Percentiles rank a stretch among this genome's conserved stretches.
Evolutionary conservation across 768 basidiomycete species (phyloP).

Genomic region (Boletellus ananas): DNA sequence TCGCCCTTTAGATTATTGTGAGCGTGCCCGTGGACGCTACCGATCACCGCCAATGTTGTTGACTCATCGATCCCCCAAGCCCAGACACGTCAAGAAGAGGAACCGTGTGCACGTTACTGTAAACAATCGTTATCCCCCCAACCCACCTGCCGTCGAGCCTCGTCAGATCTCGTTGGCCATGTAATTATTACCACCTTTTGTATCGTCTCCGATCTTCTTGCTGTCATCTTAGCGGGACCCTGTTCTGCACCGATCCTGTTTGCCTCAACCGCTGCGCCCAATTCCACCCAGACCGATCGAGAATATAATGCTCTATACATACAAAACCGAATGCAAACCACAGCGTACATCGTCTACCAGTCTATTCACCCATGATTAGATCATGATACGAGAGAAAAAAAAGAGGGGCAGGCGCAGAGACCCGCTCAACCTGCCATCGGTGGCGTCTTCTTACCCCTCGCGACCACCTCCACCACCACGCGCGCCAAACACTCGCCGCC

Average conservation of each 20-base stretch:
- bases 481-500: conserved; percentile 51
- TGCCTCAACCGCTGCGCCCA: too few species aligned
- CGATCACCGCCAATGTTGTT: neutral
- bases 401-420: conserved; percentile 3
- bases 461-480: conserved; percentile 55
- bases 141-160: conserved; percentile 9
- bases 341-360: conserved; percentile 9
- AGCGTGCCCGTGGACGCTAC: neutral
- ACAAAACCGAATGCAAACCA: conserved; percentile 23
- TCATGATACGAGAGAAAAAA: conserved; percentile 8
- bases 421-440: conserved; percentile 28
- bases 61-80: neutral
- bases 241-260: neutral
- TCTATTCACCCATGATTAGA: neutral
- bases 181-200: conserved; percentile 27
- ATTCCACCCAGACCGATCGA: neutral
- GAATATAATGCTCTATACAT: conserved; percentile 8
- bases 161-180: conserved; percentile 15
- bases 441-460: conserved; percentile 27
- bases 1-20: conserved; percentile 24
- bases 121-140: conserved; percentile 13
- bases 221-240: conserved; percentile 1
- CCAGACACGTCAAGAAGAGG: conserved; percentile 14
- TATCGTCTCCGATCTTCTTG: conserved; percentile 3
- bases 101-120: conserved; percentile 23